Evolutionary conservation across 2,329 filamentous ascomycete genomes (phyloP).

Genomic region (Fusarium sp.): DNA sequence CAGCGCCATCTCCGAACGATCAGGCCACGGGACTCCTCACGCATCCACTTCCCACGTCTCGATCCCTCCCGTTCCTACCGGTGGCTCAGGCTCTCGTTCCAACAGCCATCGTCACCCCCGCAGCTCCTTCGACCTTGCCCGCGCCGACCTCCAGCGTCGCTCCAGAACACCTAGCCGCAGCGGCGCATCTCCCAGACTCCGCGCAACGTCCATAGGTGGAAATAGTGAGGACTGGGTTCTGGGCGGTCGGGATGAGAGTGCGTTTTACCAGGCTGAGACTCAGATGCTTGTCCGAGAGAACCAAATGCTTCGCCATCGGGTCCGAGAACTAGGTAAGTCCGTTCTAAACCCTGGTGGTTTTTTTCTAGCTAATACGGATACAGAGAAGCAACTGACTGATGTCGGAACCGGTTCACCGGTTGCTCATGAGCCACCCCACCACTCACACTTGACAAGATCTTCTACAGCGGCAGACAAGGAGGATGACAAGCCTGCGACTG

Average conservation of each 20-base stretch:
- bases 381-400: conserved; percentile 67
- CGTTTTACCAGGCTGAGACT: conserved; percentile 85
- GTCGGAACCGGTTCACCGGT: conserved; percentile 47
- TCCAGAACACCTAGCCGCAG: conserved; percentile 70
- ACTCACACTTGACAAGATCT: conserved; percentile 62
- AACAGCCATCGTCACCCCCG: conserved; percentile 63
- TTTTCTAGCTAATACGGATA: conserved; percentile 16
- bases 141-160: conserved; percentile 65
- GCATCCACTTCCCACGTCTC: conserved; percentile 51
- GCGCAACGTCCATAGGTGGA: conserved; percentile 68
- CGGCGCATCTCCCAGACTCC: conserved; percentile 66
- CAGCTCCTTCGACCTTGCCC: conserved; percentile 69
- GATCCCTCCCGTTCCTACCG: conserved; percentile 49
- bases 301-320: conserved; percentile 81
- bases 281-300: conserved; percentile 83
- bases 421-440: conserved; percentile 60
- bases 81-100: conserved; percentile 62
- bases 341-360: background rate
- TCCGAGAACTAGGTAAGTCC: conserved; percentile 75
- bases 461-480: conserved; percentile 59
- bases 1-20: conserved; percentile 61
- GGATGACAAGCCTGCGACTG: conserved; percentile 27
- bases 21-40: conserved; percentile 52
- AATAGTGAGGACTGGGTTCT: conserved; percentile 72
- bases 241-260: conserved; percentile 77